A percentile compares a stretch with the other conserved stretches of the same genome.
Conservation (phyloP, 441 rosid genomes). For the Brassica hybrid region DNA sequence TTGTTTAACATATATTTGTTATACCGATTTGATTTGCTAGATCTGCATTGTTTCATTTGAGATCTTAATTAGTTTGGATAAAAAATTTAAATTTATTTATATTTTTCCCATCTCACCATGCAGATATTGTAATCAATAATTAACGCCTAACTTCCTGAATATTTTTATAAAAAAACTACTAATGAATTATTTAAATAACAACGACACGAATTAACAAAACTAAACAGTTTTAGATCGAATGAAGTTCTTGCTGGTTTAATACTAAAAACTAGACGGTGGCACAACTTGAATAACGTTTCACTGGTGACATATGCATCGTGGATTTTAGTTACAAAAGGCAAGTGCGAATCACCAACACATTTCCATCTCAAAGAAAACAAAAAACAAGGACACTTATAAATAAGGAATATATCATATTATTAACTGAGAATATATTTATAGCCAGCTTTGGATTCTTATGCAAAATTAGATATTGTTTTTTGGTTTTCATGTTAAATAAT, state of each 20-base stretch:
- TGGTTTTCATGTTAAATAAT: not conserved
- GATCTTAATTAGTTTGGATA: not conserved
- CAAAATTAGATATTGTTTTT: not conserved
- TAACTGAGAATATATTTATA: not conserved
- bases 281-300: not conserved
- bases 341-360: not conserved
- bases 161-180: not conserved
- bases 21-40: not conserved
- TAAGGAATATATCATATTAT: not conserved
- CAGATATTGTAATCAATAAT: not conserved
- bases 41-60: not conserved
- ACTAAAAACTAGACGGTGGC: not conserved
- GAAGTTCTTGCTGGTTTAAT: not conserved
- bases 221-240: no score
- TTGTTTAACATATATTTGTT: no score
- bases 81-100: no score
- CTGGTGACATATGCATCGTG: not conserved
- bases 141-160: no score
- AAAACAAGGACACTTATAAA: not conserved
- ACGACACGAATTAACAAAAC: not conserved
- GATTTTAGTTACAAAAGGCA: not conserved
- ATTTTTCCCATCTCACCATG: not conserved
- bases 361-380: not conserved
- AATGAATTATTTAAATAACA: not conserved
- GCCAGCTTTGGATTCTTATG: not conserved